phyloP scores from a whole-genome alignment of 305 asterid genomes.

The Fraxinus baroniana region DNA sequence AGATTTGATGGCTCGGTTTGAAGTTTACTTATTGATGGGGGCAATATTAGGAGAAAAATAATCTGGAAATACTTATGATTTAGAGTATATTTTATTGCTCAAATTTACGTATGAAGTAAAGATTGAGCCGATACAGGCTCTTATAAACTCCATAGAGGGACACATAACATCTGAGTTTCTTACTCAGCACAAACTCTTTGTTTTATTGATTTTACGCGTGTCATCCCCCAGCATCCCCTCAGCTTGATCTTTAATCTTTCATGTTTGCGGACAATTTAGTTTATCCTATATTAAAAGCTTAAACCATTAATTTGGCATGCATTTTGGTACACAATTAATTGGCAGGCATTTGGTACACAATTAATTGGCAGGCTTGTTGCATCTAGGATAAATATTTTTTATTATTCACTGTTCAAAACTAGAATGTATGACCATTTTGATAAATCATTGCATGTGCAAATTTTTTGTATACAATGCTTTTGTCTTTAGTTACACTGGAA shows the following conservation, averaged over 20 bases:
- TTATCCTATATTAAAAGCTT: neutral
- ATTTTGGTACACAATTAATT: neutral
- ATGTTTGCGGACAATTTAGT: neutral
- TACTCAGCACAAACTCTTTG: neutral
- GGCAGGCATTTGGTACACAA: neutral
- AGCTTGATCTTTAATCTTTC: neutral
- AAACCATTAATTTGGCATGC: neutral
- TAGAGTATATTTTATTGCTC: neutral
- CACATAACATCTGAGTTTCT: neutral
- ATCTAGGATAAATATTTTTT: neutral
- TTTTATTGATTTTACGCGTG: neutral
- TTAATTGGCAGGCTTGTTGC: neutral
- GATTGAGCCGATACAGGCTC: neutral
- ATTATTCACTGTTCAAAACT: neutral
- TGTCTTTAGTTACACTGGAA: slow-evolving; percentile 4
- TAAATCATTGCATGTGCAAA: neutral
- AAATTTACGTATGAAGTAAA: neutral
- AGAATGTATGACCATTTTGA: neutral
- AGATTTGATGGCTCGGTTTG: neutral
- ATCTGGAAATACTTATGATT: neutral
- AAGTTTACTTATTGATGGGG: neutral
- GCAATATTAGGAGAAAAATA: neutral
- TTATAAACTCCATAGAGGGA: neutral
- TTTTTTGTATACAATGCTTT: neutral
- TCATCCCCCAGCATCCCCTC: neutral